Evolutionary conservation across 371 early-diverging fungal species (phyloP), one percentile per base, ranked within the genome.

Genomic region (Zychaea mexicana): DNA sequence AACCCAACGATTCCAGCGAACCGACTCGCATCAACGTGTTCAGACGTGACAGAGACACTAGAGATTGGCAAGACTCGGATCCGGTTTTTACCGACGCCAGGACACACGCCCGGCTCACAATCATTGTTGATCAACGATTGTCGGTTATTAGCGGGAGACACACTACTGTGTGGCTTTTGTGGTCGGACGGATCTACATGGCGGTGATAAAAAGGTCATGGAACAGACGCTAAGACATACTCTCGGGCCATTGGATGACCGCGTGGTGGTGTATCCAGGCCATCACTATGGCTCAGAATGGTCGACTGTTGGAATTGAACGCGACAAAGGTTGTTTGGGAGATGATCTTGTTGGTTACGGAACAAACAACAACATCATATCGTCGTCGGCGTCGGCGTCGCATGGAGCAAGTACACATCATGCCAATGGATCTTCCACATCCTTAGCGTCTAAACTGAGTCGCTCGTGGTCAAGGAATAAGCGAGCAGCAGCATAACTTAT

Each of bases 101-200:
- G 96, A 9, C 96, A 96, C 73, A 92, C 95, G 27, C 88, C 90
- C 2, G 96, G 96, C 3, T 90, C 91, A 32, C 93, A 94, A 73
- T 89, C 92, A 32, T 60, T 96, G 17, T 57, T 94, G 49, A 81
- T 95, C 19, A 93, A 93, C 71, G 79, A 77, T 21, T 73, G 76
- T 52, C 79, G 94, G n/a, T 75, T 96, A 54, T 74, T 96, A 36
- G 86, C 90, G n/a, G 95, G 95, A 1, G 96, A 96, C 69, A 94
- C 94, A 4, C 72, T 96, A 32, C 88, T 96, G 49, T 87, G 89
- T 24, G 87, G 91, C 4, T 72, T 84, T 57, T 90, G 90, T 60
- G 94, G 96, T 1, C 84, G 96, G 32, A 81, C 90, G 0, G 96
- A 96, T 67, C 77, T 94, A 21, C 87, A 88, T 7, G 96, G 94